Percentiles rank a stretch among this genome's conserved stretches.
These are phyloP conservation scores for Paramecium pentaurelia DNA, from an alignment of 73 alveolate genomes.

Conservation along the genomic window DNA sequence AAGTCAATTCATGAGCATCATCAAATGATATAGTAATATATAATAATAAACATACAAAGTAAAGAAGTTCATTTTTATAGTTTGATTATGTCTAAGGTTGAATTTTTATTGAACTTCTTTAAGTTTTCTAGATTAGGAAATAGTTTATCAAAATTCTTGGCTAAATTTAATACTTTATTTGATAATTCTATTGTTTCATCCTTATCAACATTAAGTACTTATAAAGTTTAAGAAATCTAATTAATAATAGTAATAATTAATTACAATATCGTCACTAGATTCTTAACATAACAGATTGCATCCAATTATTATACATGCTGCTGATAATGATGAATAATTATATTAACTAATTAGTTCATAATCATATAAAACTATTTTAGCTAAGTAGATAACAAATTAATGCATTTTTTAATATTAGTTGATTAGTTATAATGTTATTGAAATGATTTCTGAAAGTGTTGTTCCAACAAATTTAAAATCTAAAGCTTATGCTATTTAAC, in stretches of 20 bases:
- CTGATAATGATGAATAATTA: slow-evolving; percentile 43
- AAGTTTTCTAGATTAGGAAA: slow-evolving; percentile 58
- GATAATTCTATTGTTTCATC: slow-evolving; percentile 52
- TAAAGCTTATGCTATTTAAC: not conserved
- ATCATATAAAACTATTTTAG: slow-evolving; percentile 54
- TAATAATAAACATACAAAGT: not conserved
- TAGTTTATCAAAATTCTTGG: slow-evolving; percentile 54
- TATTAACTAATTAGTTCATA: slow-evolving; percentile 48
- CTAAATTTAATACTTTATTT: slow-evolving; percentile 37
- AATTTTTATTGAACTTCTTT: slow-evolving; percentile 46
- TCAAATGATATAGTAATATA: slow-evolving; percentile 33
- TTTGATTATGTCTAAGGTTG: not conserved
- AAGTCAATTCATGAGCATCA: slow-evolving; percentile 50
- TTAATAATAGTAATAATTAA: not conserved
- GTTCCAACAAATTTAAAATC: slow-evolving; percentile 43
- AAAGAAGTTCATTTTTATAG: not conserved
- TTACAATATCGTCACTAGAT: not conserved
- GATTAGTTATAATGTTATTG: not conserved
- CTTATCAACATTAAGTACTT: slow-evolving; percentile 1
- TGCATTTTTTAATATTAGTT: not conserved
- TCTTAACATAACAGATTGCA: slow-evolving; percentile 18
- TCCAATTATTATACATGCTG: slow-evolving; percentile 35
- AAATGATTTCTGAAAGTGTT: slow-evolving; percentile 36
- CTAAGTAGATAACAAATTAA: slow-evolving; percentile 21
- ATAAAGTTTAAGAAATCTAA: slow-evolving; percentile 14